phyloP scores from a whole-genome alignment of 768 basidiomycete species.

The Terana coerulea region DNA sequence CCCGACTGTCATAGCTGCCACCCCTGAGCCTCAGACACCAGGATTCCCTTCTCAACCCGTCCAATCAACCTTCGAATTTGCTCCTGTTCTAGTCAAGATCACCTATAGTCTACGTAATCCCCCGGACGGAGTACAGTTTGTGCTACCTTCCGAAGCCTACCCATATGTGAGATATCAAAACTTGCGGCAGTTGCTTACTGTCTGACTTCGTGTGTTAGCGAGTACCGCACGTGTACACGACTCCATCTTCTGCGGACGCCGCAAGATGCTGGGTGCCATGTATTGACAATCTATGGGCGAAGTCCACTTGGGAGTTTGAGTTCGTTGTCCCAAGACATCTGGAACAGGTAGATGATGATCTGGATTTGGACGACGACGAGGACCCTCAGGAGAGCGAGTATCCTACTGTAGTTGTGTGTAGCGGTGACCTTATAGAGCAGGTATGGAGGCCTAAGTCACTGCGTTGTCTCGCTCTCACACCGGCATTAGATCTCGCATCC shows the following conservation, averaged over 20 bases:
- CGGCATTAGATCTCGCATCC: conserved; percentile 80
- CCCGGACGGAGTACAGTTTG: conserved; percentile 81
- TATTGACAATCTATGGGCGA: conserved; percentile 90
- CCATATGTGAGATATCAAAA: conserved; percentile 62
- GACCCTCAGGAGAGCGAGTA: conserved; percentile 43
- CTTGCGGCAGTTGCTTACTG: background rate
- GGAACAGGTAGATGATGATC: conserved; percentile 49
- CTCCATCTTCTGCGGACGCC: conserved; percentile 80
- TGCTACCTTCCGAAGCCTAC: conserved; percentile 75
- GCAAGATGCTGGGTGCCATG: conserved; percentile 99
- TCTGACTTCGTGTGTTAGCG: conserved; percentile 44
- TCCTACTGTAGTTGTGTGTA: conserved; percentile 88
- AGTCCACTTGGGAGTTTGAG: conserved; percentile 98
- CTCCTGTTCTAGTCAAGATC: conserved; percentile 72
- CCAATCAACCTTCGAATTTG: conserved; percentile 56
- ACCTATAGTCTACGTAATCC: conserved; percentile 81
- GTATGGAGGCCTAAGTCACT: conserved; percentile 36
- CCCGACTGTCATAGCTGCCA: conserved; percentile 43
- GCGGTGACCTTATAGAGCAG: conserved; percentile 94
- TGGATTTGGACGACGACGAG: conserved; percentile 45
- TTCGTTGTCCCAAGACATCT: conserved; percentile 87
- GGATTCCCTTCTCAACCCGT: conserved; percentile 31
- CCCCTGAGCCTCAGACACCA: conserved; percentile 80
- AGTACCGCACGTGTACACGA: conserved; percentile 90
- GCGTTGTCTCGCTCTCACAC: conserved; percentile 8